These are phyloP conservation scores for Combretum micranthum DNA, from an alignment of 345 rosid species.

Conservation along the genomic window DNA sequence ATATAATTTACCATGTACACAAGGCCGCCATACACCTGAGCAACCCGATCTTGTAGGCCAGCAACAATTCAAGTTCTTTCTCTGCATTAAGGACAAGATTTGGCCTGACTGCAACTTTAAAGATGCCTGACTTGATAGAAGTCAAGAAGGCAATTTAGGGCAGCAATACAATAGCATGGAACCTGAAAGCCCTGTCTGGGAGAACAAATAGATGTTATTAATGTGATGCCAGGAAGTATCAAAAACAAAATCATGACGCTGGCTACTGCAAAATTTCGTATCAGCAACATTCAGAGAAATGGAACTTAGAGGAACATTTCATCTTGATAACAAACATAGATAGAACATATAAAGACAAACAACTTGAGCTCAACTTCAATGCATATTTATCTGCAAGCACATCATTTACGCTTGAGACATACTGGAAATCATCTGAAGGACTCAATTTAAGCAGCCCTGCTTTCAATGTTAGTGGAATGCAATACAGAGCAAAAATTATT, in stretches of 20 bases:
- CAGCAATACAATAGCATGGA: conserved; percentile 93
- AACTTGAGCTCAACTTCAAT: no score
- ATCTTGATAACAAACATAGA: no score
- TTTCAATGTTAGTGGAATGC: no score
- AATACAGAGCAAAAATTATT: no score
- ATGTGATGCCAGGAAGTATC: not conserved
- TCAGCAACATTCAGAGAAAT: no score
- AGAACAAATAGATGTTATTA: not conserved
- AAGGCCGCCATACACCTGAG: conserved; percentile 94
- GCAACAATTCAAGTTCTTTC: conserved; percentile 86
- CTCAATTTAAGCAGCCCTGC: no score
- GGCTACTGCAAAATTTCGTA: no score
- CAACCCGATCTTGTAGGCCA: conserved; percentile 97
- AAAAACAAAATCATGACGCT: not conserved
- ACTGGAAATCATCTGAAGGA: no score
- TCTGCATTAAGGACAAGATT: conserved; percentile 69
- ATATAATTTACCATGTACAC: conserved; percentile 65
- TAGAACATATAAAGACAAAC: no score
- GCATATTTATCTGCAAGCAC: no score
- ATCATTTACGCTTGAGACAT: no score
- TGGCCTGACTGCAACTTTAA: conserved; percentile 71
- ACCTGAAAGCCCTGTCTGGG: conserved; percentile 95
- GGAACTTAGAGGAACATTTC: no score
- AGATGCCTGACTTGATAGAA: conserved; percentile 75
- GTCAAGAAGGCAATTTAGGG: conserved; percentile 85